Evolutionary conservation across 441 rosid genomes (phyloP).

Genomic region (Croton setiger): DNA sequence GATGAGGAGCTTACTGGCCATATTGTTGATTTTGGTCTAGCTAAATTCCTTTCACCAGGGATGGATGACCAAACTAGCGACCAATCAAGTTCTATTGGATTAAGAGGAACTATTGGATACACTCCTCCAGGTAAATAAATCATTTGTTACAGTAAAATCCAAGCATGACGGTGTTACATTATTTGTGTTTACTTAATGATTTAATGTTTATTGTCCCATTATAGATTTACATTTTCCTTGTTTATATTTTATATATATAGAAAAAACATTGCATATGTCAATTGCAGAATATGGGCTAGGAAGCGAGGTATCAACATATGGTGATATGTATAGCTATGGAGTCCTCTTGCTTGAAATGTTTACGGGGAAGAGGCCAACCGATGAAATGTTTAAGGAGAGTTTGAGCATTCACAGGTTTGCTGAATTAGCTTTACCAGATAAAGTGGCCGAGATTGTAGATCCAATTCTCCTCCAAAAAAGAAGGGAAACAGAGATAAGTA

Average conservation of each 20-base stretch:
- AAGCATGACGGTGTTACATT: too few species aligned
- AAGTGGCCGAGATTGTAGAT: not conserved
- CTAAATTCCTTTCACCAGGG: too few species aligned
- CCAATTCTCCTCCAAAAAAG: not conserved
- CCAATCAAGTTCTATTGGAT: too few species aligned
- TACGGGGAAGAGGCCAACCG: not conserved
- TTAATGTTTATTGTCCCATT: too few species aligned
- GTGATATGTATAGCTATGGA: conserved; percentile 6
- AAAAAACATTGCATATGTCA: not conserved
- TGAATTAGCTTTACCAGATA: not conserved
- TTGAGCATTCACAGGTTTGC: not conserved
- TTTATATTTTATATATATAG: too few species aligned
- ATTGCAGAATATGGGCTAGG: conserved; percentile 10
- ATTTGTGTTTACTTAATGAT: too few species aligned
- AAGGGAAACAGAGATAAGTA: too few species aligned
- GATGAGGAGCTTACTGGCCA: not conserved
- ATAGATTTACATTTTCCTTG: too few species aligned
- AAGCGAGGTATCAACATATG: not conserved
- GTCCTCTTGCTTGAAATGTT: conserved; percentile 2
- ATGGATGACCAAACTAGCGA: too few species aligned
- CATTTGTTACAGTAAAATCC: too few species aligned
- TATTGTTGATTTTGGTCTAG: too few species aligned
- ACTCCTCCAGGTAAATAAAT: not conserved
- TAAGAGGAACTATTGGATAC: too few species aligned
- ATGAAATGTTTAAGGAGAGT: not conserved